A percentile compares a stretch with the other conserved stretches of the same genome.
Conservation (phyloP, 2,329 filamentous ascomycete genomes). For the Hymenoscyphus salicellus region DNA sequence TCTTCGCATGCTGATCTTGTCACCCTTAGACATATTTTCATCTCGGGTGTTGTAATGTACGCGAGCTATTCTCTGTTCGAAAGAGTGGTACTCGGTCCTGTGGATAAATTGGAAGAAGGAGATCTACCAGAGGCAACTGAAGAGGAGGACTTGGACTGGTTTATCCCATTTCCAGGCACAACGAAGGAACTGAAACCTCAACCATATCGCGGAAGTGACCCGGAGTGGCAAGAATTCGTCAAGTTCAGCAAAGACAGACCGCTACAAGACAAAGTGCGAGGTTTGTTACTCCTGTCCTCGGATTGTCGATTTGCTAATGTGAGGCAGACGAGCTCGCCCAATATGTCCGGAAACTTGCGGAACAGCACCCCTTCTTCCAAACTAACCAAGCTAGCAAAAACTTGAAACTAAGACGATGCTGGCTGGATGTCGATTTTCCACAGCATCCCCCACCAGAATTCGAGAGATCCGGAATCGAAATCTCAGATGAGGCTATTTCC, state of each 20-base stretch:
- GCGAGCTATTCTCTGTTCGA: constrained; percentile 44
- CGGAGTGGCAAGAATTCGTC: constrained; percentile 62
- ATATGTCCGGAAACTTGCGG: constrained; percentile 43
- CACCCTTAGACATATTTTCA: constrained; percentile 27
- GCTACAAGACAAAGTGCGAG: constrained; percentile 39
- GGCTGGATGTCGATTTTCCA: constrained; percentile 63
- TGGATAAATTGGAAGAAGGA: constrained; percentile 38
- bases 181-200: constrained; percentile 46
- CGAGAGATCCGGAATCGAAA: constrained; percentile 52
- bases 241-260: constrained; percentile 54
- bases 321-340: constrained; percentile 46
- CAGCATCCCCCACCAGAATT: constrained; percentile 57
- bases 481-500: constrained; percentile 49
- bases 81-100: constrained; percentile 44
- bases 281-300: constrained; percentile 11
- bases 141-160: constrained; percentile 47
- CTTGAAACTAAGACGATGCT: constrained; percentile 49
- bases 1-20: background rate
- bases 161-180: constrained; percentile 62
- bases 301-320: constrained; percentile 21
- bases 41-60: constrained; percentile 37
- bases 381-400: constrained; percentile 45
- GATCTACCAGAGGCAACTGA: constrained; percentile 43
- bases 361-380: constrained; percentile 43
- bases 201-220: constrained; percentile 55